Evolutionary conservation across 192 early-diverging fungal species (phyloP), one percentile per base, ranked within the genome.

Genomic region (Backusella tuberculispora): DNA sequence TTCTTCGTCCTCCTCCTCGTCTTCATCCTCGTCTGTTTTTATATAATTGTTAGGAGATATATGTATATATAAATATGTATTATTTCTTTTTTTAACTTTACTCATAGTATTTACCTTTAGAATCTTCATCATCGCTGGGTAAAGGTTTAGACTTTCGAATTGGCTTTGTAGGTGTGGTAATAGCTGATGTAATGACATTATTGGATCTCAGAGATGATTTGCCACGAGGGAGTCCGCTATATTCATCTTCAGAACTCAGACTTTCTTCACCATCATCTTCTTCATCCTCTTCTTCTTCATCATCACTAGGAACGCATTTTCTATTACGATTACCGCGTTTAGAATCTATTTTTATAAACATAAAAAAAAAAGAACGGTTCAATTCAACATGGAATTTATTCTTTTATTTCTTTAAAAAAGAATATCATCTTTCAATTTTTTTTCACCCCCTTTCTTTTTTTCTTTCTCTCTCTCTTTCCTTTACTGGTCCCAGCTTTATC

Each of bases 81-180:
- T 34, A 2, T 21, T 26, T 60, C 21, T 60, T 24, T 60, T n/a
- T 24, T 60, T 24, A 13, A 8, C 45, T 21, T 12, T 60, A 43
- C 24, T 46, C 7, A 66, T 69, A 26, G 42, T 24, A 60, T 45
- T 40, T 63, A 69, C 45, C 74, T 60, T 69, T 60, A 26, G 66
- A 69, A 24, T 73, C 74, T 56, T 77, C 76, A 72, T 77, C 76
- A 45, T 77, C 76, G 48, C 76, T 77, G 13, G 76, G 76, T 21
- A 77, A 66, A 5, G 76, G 76, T 37, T 73, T 64, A 4, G 48
- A 46, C 24, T 77, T 77, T 10, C 76, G 70, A 19, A 38, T 65
- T 7, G 63, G 44, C 21, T 77, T 77, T 29, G 45, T 66, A 41
- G 71, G 45, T 40, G 69, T 45, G 0, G 21, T 37, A 6, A 26